Percentiles rank a stretch among this genome's conserved stretches.
Conservation (phyloP, 345 rosid species). For the Aquilaria sinensis region DNA sequence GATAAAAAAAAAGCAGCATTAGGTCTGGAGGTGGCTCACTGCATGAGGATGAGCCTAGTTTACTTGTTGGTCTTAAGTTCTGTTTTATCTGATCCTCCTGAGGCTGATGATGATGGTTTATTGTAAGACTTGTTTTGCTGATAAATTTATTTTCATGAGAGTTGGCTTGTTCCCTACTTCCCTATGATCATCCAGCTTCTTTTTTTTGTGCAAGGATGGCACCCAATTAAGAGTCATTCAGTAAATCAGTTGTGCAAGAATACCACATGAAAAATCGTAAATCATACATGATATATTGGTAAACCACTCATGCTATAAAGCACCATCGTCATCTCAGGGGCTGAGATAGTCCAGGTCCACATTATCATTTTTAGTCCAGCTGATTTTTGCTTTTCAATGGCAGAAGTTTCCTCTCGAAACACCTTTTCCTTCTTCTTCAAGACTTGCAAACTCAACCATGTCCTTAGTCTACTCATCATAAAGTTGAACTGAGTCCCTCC, state of each 20-base stretch:
- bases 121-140: too few species aligned
- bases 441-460: slow-evolving; percentile 72
- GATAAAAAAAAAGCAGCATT: too few species aligned
- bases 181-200: too few species aligned
- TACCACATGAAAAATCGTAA: slow-evolving; percentile 10
- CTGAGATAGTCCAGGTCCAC: slow-evolving; percentile 96
- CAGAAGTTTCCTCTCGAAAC: slow-evolving; percentile 48
- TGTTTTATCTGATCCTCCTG: too few species aligned
- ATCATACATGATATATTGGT: slow-evolving; percentile 89
- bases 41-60: too few species aligned
- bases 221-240: too few species aligned
- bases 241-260: not conserved
- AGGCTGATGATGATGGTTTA: too few species aligned
- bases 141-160: too few species aligned
- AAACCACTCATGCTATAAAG: slow-evolving; percentile 47
- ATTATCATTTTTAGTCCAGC: slow-evolving; percentile 51
- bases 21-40: too few species aligned
- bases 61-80: too few species aligned
- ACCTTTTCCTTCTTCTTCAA: slow-evolving; percentile 59
- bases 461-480: slow-evolving; percentile 62
- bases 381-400: slow-evolving; percentile 37
- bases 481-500: slow-evolving; percentile 87
- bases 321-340: slow-evolving; percentile 90
- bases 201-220: too few species aligned
- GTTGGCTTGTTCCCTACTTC: too few species aligned